Evolutionary conservation across 306 rosid species (phyloP).

Genomic region (Fragaria iinumae): DNA sequence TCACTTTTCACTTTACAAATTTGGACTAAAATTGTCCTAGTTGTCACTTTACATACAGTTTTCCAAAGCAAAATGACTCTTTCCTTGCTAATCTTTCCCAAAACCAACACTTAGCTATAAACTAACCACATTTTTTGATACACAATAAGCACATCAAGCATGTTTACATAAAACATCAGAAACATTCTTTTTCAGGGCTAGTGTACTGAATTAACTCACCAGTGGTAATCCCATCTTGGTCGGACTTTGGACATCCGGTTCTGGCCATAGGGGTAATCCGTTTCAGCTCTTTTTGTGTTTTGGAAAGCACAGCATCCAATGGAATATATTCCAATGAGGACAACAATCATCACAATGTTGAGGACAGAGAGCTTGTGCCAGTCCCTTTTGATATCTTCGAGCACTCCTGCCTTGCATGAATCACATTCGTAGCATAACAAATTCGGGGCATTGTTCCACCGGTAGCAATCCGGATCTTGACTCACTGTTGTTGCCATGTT

Average conservation of each 20-base stretch:
- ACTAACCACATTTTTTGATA: not conserved
- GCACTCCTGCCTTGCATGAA: slow-evolving; percentile 92
- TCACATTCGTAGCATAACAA: slow-evolving; percentile 87
- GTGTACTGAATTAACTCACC: slow-evolving; percentile 36
- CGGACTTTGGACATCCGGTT: slow-evolving; percentile 72
- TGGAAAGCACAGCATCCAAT: slow-evolving; percentile 92
- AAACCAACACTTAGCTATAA: not conserved
- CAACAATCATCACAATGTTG: slow-evolving; percentile 51
- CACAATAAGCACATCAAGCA: not conserved
- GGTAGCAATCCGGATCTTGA: slow-evolving; percentile 78
- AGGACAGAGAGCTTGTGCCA: slow-evolving; percentile 93
- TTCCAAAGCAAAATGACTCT: slow-evolving; percentile 6
- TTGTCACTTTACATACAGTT: not conserved
- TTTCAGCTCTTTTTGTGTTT: slow-evolving; percentile 65
- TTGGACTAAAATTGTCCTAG: not conserved
- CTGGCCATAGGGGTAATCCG: slow-evolving; percentile 71
- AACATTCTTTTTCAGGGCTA: not conserved
- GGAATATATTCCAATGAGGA: slow-evolving; percentile 72
- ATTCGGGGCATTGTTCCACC: slow-evolving; percentile 75
- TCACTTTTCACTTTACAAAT: not conserved
- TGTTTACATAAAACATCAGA: not conserved
- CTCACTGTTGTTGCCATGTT: slow-evolving; percentile 31
- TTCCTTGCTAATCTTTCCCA: not conserved
- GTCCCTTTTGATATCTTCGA: slow-evolving; percentile 61
- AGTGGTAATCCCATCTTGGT: slow-evolving; percentile 88